Percentiles rank a stretch among this genome's conserved stretches.
These are phyloP conservation scores for Cochlearia excelsa DNA, from an alignment of 345 rosid genomes.

Conservation along the genomic window DNA sequence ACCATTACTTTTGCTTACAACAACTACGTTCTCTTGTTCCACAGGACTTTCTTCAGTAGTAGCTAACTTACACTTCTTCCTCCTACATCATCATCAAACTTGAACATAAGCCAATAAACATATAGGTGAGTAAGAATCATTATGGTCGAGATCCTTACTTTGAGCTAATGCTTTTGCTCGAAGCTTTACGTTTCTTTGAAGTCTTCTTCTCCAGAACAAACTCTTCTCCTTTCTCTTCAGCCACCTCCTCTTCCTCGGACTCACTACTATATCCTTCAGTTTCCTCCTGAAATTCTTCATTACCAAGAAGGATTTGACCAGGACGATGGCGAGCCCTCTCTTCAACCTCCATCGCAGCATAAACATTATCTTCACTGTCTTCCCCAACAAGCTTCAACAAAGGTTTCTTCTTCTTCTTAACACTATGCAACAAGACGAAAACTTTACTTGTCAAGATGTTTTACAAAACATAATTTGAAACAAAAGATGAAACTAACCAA, in stretches of 20 bases:
- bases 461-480: neutral
- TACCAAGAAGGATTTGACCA: constrained; percentile 50
- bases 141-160: constrained; percentile 50
- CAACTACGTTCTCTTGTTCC: constrained; percentile 22
- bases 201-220: constrained; percentile 32
- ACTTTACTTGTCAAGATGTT: neutral
- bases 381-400: constrained; percentile 34
- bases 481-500: constrained; percentile 45
- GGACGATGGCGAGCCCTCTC: constrained; percentile 38
- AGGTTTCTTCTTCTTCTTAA: constrained; percentile 49
- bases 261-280: constrained; percentile 62
- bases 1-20: constrained; percentile 31
- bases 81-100: constrained; percentile 42
- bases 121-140: neutral
- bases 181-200: constrained; percentile 72
- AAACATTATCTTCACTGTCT: constrained; percentile 34
- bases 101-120: constrained; percentile 18
- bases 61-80: constrained; percentile 58
- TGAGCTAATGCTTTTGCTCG: constrained; percentile 49
- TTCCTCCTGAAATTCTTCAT: constrained; percentile 70
- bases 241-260: constrained; percentile 45
- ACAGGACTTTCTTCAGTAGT: constrained; percentile 41
- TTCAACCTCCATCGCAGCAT: constrained; percentile 38
- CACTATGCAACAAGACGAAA: constrained; percentile 42
- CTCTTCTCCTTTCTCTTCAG: constrained; percentile 36